Conservation (phyloP, 2,329 filamentous ascomycete genomes). For the Fusarium armeniacum region DNA sequence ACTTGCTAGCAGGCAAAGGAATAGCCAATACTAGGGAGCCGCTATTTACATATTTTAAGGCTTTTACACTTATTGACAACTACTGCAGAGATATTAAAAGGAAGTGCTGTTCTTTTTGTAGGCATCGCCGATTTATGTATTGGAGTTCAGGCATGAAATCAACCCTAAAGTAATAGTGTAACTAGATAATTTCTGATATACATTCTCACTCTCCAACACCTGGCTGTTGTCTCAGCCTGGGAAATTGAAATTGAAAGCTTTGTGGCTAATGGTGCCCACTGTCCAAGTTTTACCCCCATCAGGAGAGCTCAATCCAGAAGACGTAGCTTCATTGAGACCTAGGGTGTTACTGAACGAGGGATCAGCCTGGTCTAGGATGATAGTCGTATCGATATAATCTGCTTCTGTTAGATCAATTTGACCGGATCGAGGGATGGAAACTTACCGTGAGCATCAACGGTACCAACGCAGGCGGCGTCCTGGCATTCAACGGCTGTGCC, state of each 20-base stretch:
- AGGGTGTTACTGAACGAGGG: slow-evolving; percentile 19
- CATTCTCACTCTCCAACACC: too few relatives aligned
- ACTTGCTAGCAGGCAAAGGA: too few relatives aligned
- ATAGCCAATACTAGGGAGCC: too few relatives aligned
- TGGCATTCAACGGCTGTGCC: slow-evolving; percentile 41
- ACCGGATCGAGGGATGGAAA: not conserved
- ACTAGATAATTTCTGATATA: not conserved
- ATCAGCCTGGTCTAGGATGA: slow-evolving; percentile 29
- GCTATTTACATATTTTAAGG: not conserved
- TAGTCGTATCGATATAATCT: slow-evolving; percentile 34
- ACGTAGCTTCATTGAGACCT: slow-evolving; percentile 28
- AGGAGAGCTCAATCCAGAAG: slow-evolving; percentile 28
- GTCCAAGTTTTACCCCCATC: slow-evolving; percentile 40
- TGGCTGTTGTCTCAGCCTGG: not conserved
- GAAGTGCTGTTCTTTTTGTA: rapidly evolving
- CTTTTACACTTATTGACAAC: not conserved
- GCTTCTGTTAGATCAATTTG: not conserved
- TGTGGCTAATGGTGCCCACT: slow-evolving; percentile 30
- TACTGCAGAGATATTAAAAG: not conserved
- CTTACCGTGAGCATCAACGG: slow-evolving; percentile 25
- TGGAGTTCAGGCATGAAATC: rapidly evolving
- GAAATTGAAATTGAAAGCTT: slow-evolving; percentile 31
- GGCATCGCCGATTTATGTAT: not conserved
- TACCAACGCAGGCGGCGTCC: slow-evolving; percentile 35
- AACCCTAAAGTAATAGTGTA: not conserved